Conservation (phyloP, 441 rosid genomes). For the Bruguiera hainesii region DNA sequence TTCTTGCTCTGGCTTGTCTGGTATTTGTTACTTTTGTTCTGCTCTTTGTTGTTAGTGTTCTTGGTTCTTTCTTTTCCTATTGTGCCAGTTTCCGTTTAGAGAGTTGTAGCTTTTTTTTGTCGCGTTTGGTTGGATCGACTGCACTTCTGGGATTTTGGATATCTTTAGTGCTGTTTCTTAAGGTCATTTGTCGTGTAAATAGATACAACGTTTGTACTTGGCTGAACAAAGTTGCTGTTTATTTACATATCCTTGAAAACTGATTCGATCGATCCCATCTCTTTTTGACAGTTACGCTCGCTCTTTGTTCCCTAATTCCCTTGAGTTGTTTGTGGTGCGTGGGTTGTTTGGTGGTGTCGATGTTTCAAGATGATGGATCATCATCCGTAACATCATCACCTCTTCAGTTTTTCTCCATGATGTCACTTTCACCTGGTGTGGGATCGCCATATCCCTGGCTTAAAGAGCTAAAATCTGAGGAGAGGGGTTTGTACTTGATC, state of each 20-base stretch:
- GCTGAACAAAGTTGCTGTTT: no score
- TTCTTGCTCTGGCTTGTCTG: constrained; percentile 7
- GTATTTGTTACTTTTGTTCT: constrained; percentile 10
- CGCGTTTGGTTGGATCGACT: not conserved
- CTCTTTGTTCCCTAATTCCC: not conserved
- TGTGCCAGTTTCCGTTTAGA: not conserved
- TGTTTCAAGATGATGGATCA: constrained; percentile 84
- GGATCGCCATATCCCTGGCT: constrained; percentile 72
- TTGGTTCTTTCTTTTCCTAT: constrained; percentile 10
- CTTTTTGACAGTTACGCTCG: not conserved
- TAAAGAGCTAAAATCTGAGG: constrained; percentile 78
- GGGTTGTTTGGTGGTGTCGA: constrained; percentile 26
- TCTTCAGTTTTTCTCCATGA: constrained; percentile 66
- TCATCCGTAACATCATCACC: constrained; percentile 88
- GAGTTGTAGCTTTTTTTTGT: constrained; percentile 1
- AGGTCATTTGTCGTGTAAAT: not conserved
- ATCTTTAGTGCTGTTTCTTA: not conserved
- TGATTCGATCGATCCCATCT: constrained; percentile 6
- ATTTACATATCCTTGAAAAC: not conserved
- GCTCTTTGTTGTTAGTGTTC: constrained; percentile 3
- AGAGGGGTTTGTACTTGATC: constrained; percentile 85
- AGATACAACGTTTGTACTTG: no score
- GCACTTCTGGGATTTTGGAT: not conserved
- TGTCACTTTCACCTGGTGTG: constrained; percentile 54
- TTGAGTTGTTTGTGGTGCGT: not conserved